phyloP scores from a whole-genome alignment of 352 stramenopile genomes.

The Achlya hypogyna region DNA sequence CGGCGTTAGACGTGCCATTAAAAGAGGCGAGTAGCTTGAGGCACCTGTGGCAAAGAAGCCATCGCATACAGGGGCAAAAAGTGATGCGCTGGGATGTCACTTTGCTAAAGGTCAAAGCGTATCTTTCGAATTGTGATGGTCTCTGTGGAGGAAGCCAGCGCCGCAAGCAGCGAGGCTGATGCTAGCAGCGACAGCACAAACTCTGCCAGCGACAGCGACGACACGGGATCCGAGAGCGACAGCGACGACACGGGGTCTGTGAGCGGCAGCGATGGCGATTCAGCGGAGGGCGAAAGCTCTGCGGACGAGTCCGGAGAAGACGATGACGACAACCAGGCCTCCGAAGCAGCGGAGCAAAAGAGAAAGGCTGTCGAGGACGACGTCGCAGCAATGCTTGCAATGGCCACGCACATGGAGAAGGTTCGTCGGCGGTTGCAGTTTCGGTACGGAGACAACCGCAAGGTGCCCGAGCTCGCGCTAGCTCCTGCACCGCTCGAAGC shows the following conservation, averaged over 20 bases:
- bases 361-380: constrained; percentile 8
- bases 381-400: background rate
- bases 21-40: no score
- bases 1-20: no score
- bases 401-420: constrained; percentile 12
- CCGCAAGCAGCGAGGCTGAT: background rate
- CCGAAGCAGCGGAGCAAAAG: constrained; percentile 1
- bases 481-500: background rate
- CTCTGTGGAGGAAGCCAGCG: background rate
- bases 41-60: no score
- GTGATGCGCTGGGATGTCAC: background rate
- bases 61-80: no score
- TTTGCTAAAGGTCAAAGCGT: background rate
- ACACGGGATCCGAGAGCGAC: background rate
- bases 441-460: background rate
- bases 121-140: background rate
- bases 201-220: background rate
- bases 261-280: background rate
- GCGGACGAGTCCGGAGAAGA: constrained; percentile 1
- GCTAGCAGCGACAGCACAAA: background rate
- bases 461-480: background rate
- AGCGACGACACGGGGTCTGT: background rate
- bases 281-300: background rate
- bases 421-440: constrained; percentile 8
- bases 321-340: constrained; percentile 4